A percentile compares a stretch with the other conserved stretches of the same genome.
These are phyloP conservation scores for Helianthus tuberosus DNA, from an alignment of 129 eudicot species.

Conservation along the genomic window DNA sequence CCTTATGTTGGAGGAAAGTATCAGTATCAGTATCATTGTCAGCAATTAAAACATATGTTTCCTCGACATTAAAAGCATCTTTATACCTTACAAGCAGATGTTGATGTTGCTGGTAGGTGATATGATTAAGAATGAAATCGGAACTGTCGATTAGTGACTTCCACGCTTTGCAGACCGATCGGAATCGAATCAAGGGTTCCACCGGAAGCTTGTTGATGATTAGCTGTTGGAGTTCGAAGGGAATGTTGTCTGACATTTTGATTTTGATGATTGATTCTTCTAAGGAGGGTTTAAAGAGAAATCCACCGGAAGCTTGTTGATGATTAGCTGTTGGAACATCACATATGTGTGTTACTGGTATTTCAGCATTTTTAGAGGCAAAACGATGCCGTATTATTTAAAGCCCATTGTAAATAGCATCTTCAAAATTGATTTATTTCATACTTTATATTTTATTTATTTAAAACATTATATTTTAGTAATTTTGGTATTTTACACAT, in stretches of 20 bases:
- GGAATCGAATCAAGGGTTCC: neutral
- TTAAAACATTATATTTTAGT: too few species aligned
- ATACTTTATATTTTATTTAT: too few species aligned
- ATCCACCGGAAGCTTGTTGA: too few species aligned
- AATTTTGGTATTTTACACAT: too few species aligned
- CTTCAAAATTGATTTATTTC: too few species aligned
- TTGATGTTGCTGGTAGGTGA: neutral
- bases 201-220: neutral
- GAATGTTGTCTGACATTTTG: conserved; percentile 1
- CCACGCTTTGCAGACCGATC: neutral
- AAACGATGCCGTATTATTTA: too few species aligned
- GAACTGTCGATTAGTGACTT: neutral
- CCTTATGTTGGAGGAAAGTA: neutral
- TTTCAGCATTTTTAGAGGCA: too few species aligned
- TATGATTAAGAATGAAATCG: neutral
- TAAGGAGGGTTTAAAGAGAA: too few species aligned
- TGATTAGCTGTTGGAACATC: too few species aligned
- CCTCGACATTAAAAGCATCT: neutral
- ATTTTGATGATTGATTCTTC: neutral
- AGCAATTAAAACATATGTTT: neutral
- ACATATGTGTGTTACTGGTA: too few species aligned
- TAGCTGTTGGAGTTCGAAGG: neutral
- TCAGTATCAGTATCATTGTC: neutral
- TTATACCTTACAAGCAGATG: neutral
- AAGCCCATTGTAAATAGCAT: too few species aligned